These are phyloP conservation scores for Ampelocalamus luodianensis DNA, from an alignment of 176 grass and related monocot species.

Conservation along the genomic window DNA sequence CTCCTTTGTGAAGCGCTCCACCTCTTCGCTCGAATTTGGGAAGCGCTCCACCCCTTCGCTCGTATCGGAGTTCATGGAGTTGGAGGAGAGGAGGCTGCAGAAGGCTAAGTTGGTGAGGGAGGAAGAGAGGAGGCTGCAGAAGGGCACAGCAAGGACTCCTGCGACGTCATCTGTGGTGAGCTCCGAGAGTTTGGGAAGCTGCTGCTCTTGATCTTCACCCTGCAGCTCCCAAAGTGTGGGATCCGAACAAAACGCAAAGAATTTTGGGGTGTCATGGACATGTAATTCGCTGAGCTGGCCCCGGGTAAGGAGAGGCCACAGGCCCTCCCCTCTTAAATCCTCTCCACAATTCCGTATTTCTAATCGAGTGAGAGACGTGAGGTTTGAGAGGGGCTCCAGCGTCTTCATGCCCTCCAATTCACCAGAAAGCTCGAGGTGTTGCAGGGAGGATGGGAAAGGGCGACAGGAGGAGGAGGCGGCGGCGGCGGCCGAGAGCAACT, in stretches of 20 bases:
- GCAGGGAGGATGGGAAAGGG: conserved; percentile 19
- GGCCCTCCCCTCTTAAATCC: neutral
- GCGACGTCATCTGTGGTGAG: neutral
- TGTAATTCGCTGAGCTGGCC: neutral
- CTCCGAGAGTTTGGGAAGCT: neutral
- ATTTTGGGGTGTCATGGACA: fast-evolving
- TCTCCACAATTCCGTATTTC: fast-evolving
- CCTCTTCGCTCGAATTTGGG: no score
- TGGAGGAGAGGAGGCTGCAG: no score
- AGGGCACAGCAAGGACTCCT: neutral
- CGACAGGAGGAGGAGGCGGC: no score
- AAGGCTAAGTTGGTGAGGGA: no score
- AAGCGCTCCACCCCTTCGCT: no score
- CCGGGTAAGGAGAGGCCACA: neutral
- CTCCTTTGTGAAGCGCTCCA: conserved; percentile 3
- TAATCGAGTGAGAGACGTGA: neutral
- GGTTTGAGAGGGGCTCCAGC: neutral
- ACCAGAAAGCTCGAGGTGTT: fast-evolving
- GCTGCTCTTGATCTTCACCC: neutral
- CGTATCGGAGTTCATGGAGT: no score
- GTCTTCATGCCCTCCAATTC: neutral
- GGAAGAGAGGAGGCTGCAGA: conserved; percentile 29
- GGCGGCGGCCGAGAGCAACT: no score
- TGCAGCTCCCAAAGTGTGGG: neutral
- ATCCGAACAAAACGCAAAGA: neutral